Conservation (phyloP, 2,329 filamentous ascomycete species). For the Phaeomoniella chlamydospora region DNA sequence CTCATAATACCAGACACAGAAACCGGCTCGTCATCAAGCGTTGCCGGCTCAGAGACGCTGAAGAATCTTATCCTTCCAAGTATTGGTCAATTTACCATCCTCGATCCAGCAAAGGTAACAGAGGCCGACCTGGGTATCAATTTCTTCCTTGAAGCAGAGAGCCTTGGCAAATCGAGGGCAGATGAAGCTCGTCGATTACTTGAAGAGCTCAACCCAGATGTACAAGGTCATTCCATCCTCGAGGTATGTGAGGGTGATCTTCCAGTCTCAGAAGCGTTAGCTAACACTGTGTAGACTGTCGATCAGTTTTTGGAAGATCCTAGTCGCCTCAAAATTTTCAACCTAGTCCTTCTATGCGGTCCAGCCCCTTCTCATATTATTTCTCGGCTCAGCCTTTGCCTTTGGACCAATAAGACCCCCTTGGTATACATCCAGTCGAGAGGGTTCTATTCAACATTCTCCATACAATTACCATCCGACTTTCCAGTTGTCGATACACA, state of each 20-base stretch:
- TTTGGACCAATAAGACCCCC: constrained; percentile 48
- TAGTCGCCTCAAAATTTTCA: constrained; percentile 32
- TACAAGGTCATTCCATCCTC: constrained; percentile 56
- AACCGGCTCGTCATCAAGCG: constrained; percentile 19
- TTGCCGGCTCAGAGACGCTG: constrained; percentile 76
- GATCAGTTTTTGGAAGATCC: constrained; percentile 14
- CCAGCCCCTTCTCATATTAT: constrained; percentile 42
- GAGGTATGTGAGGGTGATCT: constrained; percentile 37
- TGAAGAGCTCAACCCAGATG: constrained; percentile 83
- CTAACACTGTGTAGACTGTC: constrained; percentile 21
- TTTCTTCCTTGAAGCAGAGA: constrained; percentile 80
- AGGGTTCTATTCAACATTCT: constrained; percentile 85
- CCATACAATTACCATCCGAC: constrained; percentile 58
- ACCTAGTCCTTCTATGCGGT: constrained; percentile 46
- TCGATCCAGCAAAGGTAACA: constrained; percentile 62
- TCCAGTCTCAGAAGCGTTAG: constrained; percentile 4
- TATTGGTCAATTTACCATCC: constrained; percentile 82
- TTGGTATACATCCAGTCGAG: constrained; percentile 74
- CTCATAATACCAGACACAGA: constrained; percentile 49
- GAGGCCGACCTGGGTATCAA: constrained; percentile 85
- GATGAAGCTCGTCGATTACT: constrained; percentile 64
- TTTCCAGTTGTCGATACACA: constrained; percentile 95
- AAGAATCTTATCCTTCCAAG: constrained; percentile 96
- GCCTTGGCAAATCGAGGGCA: constrained; percentile 63
- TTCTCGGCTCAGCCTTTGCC: constrained; percentile 32